Percentiles rank a stretch among this genome's conserved stretches.
Conservation (phyloP, 164 flowering plant species). For the Umbellularia californica region DNA sequence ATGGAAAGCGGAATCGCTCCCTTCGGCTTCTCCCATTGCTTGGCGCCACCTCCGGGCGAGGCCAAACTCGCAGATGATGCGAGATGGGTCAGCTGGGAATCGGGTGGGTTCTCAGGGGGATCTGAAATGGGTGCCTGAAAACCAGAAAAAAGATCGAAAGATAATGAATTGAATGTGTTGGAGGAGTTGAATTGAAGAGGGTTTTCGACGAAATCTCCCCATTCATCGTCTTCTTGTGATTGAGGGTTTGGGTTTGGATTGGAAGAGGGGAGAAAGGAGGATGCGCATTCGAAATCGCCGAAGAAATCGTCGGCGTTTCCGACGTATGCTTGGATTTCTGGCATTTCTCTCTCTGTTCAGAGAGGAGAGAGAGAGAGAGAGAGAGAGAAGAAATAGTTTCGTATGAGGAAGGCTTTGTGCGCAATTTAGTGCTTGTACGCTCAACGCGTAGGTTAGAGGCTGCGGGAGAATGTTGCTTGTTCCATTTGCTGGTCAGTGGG, state of each 20-base stretch:
- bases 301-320: constrained; percentile 61
- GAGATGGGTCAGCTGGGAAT: constrained; percentile 3
- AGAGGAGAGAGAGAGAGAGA: not conserved
- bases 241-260: constrained; percentile 5
- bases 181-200: constrained; percentile 10
- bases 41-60: not conserved
- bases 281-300: constrained; percentile 67
- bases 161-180: not conserved
- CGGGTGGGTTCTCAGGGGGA: not conserved
- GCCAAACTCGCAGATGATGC: not conserved
- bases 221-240: constrained; percentile 39
- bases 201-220: constrained; percentile 63
- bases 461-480: too few species aligned
- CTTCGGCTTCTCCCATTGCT: constrained; percentile 39
- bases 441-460: too few species aligned
- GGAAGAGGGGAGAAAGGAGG: constrained; percentile 12
- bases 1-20: constrained; percentile 77
- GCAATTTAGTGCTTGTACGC: too few species aligned
- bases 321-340: constrained; percentile 24
- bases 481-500: too few species aligned
- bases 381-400: too few species aligned
- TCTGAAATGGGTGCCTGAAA: constrained; percentile 2
- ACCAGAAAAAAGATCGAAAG: constrained; percentile 18
- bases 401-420: too few species aligned
- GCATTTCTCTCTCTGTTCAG: not conserved